These are phyloP conservation scores for Salix dunnii DNA, from an alignment of 345 rosid genomes.

Conservation along the genomic window DNA sequence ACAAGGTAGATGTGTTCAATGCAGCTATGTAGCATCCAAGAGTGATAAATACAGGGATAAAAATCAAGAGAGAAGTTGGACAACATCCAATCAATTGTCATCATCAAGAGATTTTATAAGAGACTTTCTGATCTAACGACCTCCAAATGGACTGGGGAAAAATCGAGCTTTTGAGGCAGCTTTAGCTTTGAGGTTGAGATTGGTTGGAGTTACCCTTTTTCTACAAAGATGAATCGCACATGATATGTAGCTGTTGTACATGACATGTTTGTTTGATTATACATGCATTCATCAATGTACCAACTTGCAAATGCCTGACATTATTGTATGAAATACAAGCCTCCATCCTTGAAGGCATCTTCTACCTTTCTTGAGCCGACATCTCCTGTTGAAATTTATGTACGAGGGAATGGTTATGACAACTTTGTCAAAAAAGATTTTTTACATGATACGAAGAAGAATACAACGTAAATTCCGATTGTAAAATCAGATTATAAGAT, in stretches of 20 bases:
- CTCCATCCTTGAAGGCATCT: too few species aligned
- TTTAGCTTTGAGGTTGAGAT: slow-evolving; percentile 71
- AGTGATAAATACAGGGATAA: slow-evolving; percentile 64
- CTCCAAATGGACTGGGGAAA: slow-evolving; percentile 62
- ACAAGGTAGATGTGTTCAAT: background rate
- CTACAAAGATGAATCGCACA: slow-evolving; percentile 49
- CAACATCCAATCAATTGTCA: slow-evolving; percentile 66
- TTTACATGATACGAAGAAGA: too few species aligned
- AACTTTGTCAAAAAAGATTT: too few species aligned
- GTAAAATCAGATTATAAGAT: too few species aligned
- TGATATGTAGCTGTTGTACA: slow-evolving; percentile 7
- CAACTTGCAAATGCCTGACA: slow-evolving; percentile 1
- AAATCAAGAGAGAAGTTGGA: slow-evolving; percentile 40
- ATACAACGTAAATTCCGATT: too few species aligned
- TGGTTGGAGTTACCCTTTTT: slow-evolving; percentile 82
- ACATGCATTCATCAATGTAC: slow-evolving; percentile 10
- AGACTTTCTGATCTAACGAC: slow-evolving; percentile 77
- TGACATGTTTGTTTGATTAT: slow-evolving; percentile 28
- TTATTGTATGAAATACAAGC: background rate
- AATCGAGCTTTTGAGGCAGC: slow-evolving; percentile 67
- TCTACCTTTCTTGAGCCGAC: too few species aligned
- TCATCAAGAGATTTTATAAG: slow-evolving; percentile 62
- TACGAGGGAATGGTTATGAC: too few species aligned
- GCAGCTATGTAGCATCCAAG: slow-evolving; percentile 90
- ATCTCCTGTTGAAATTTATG: too few species aligned